Percentiles rank a stretch among this genome's conserved stretches.
Evolutionary conservation across 1,284 basidiomycete species (phyloP).

Genomic region (Sporisorium sorghi): DNA sequence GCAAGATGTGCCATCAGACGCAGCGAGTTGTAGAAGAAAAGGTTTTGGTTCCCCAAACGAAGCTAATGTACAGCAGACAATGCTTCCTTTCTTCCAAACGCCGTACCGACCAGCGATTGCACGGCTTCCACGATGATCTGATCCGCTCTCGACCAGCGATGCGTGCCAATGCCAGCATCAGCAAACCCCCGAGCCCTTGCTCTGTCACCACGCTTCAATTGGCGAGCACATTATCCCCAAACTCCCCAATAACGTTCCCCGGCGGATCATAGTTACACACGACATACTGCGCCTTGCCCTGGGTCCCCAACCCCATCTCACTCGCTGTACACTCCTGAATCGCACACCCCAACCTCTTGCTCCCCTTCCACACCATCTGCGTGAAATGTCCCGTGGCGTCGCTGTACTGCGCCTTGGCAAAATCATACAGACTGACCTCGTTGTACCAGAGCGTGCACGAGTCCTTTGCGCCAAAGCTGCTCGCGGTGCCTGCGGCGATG

Average conservation of each 20-base stretch:
- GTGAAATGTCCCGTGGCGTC: slow-evolving; percentile 55
- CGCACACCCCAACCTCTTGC: slow-evolving; percentile 39
- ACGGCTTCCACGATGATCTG: no score
- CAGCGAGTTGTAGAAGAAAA: not conserved
- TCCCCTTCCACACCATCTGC: slow-evolving; percentile 53
- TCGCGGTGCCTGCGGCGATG: slow-evolving; percentile 34
- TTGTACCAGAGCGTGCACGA: slow-evolving; percentile 47
- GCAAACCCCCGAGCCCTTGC: no score
- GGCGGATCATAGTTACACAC: slow-evolving; percentile 54
- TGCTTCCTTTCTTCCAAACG: no score
- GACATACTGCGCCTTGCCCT: slow-evolving; percentile 17
- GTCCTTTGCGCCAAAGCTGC: slow-evolving; percentile 26
- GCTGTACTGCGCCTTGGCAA: slow-evolving; percentile 25
- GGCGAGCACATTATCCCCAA: slow-evolving; percentile 32
- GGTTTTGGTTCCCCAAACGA: not conserved
- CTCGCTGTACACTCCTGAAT: slow-evolving; percentile 22
- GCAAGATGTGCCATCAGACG: no score
- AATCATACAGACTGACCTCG: slow-evolving; percentile 46
- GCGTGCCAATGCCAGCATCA: no score
- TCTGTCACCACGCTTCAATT: no score
- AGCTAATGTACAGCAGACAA: no score
- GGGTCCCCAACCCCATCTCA: slow-evolving; percentile 17
- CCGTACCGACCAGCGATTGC: not conserved
- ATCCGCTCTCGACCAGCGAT: no score
- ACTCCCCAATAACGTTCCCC: slow-evolving; percentile 43